Evolutionary conservation across 2,329 filamentous ascomycete species (phyloP), one percentile per base, ranked within the genome.

Genomic region (Sarocladium kiliense): DNA sequence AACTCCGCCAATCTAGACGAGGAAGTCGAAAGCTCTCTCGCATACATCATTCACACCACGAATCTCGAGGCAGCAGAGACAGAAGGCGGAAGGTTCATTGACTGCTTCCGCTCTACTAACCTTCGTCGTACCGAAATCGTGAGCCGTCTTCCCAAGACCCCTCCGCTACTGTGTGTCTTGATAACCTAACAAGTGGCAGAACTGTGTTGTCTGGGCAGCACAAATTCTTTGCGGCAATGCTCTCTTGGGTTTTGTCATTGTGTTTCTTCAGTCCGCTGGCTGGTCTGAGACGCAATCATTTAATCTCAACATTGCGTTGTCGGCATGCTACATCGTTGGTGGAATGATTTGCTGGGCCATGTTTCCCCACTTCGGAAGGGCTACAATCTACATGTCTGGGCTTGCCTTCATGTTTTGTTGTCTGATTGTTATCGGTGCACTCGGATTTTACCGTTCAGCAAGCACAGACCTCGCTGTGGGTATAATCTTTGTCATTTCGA

Each of bases 41-140:
- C 71, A 54, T 91, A 93, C 86, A 95, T 95, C 82, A 81, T 88
- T 3, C 68, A 75, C 47, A 77, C 74, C 2, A 68, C 74, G 56
- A 67, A 74, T 55, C 63, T 77, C 1, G 77, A 80, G 58, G 67
- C 69, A 53, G 64, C 71, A 36, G 62, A 71, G 39, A 65, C 65
- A 3, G 58, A 62, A 0, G 75, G 74, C 0, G 69, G 68, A 3
- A 68, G 62, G 1, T 78, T 79, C 55, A 51, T 63, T 4, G 76
- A 80, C 58, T 77, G 74, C 56, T 80, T 81, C 67, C 66, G 66
- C 9, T 77, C 77, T 6, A 68, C 69, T 6, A 73, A 80, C 57
- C 66, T 71, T 1, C 69, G 74, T 6, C 70, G 75, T 2, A 77
- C 75, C 1, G 72, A 78, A 59, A 74, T 78, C 71, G 60, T 57